Conservation (phyloP, 2,329 filamentous ascomycete genomes). For the Mycocentrospora acerina region DNA sequence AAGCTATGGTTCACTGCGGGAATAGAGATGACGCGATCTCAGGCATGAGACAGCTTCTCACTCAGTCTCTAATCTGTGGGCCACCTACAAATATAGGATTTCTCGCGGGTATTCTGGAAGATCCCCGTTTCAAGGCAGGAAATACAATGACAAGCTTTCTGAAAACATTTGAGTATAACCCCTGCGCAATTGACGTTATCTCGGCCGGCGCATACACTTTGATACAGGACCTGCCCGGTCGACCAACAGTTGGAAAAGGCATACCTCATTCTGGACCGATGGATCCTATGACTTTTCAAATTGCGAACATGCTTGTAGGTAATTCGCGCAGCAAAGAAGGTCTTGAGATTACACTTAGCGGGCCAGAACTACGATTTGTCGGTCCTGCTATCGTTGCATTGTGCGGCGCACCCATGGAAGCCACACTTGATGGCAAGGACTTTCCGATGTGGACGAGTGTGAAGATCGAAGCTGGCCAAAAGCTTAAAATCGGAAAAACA, state of each 20-base stretch:
- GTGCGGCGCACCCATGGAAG: slow-evolving; percentile 58
- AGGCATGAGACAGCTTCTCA: slow-evolving; percentile 48
- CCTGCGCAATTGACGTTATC: slow-evolving; percentile 58
- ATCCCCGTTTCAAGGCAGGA: slow-evolving; percentile 50
- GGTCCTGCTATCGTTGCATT: slow-evolving; percentile 57
- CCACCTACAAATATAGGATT: slow-evolving; percentile 62
- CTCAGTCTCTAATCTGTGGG: slow-evolving; percentile 52
- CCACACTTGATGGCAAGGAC: slow-evolving; percentile 51
- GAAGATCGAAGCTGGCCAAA: slow-evolving; percentile 54
- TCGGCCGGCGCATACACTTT: slow-evolving; percentile 59
- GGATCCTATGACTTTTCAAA: slow-evolving; percentile 59
- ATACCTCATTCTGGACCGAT: slow-evolving; percentile 63
- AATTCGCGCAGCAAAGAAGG: slow-evolving; percentile 56
- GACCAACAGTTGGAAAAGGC: slow-evolving; percentile 59
- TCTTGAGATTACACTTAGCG: slow-evolving; percentile 62
- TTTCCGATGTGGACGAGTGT: slow-evolving; percentile 59
- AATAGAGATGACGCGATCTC: slow-evolving; percentile 47
- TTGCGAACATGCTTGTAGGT: slow-evolving; percentile 62
- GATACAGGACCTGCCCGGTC: slow-evolving; percentile 60
- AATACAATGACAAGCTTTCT: slow-evolving; percentile 61
- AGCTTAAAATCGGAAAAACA: slow-evolving; percentile 57
- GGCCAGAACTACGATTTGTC: slow-evolving; percentile 60
- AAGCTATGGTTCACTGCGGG: slow-evolving; percentile 57
- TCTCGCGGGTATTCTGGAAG: slow-evolving; percentile 52
- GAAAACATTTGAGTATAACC: slow-evolving; percentile 51